Evolutionary conservation across 2,329 filamentous ascomycete genomes (phyloP), one percentile per base, ranked within the genome.

Genomic region (Trichophaea hybrida): DNA sequence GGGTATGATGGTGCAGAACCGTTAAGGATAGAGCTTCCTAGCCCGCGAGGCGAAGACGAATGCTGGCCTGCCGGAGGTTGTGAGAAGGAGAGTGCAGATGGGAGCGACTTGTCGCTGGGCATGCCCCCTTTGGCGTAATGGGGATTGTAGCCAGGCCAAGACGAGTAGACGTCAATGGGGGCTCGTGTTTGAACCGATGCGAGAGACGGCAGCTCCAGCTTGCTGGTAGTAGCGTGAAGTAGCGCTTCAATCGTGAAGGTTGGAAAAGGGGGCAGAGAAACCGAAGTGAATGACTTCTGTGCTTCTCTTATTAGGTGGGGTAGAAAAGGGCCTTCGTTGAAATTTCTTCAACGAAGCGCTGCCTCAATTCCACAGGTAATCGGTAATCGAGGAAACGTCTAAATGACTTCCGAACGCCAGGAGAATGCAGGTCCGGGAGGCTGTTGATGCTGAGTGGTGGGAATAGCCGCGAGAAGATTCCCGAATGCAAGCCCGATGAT

Each of bases 191-290:
- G 84, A 77, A 86, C 81, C 77, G 87, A 83, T 71, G 85, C 85
- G 72, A 89, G 85, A 76, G 86, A 86, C 76, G 87, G 86, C 74
- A 90, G 83, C 86, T 90, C 88, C 88, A 94, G 88, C 79, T 90
- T 93, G 84, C 81, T 87, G 86, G 82, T 85, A 75, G 58, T 62
- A 57, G 61, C 59, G 62, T 54, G 60, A 40, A 54, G 48, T 51
- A 51, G 48, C 31, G 48, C 48, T 51, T 17, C 48, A 24, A 51
- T 51, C 31, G 48, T 51, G 48, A 51, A 15, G 48, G 48, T 51
- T 32, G 48, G 40, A 46, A 17, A 46, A 17, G 40, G 38, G 48
- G 48, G 48, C 8, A 32, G n/a, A 32, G 48, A 32, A 51, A 51
- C 15, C 48, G 31, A 51, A 51, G 48, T 24, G 31, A 24, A 24